Base-by-base conservation (phyloP, 805 yeast genomes). In the Starmerella powellii region DNA sequence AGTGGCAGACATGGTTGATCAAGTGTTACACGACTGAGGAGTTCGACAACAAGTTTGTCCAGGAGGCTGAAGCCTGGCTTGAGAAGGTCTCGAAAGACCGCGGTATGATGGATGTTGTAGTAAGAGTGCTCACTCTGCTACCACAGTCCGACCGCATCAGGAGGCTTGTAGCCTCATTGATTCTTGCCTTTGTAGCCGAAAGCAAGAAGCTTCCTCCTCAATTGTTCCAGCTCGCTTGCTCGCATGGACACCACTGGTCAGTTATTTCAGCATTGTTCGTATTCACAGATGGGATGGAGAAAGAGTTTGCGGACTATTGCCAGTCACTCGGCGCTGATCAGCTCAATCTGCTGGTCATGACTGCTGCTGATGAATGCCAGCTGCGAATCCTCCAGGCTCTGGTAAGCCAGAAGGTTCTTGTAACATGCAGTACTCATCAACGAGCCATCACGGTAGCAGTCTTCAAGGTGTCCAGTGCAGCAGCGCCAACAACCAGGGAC, bases 251-350 rank as follows among this genome's bases (percentile, higher is more conserved):
- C 8, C 40, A 41, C 27, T 47, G 48, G 51, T 24, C 36, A 12
- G 31, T 42, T 1, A 21, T 52, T 4, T 15, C 50, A 1, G 57
- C 57, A 1, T 38, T 40, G 21, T 53, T 42, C 31, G 32, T 49
- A 8, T 35, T 33, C 10, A 36, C 46, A 2, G 38, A 32, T 6
- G 19, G 41, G 40, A 16, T 10, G 11, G 34, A 34, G n/a, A 40
- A 31, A 2, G 38, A 42, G 13, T 49, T 35, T 30, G 32, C 28
- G 6, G 30, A 21, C 12, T 53, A 46, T 17, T 37, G 45, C 26
- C 20, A 18, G 11, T 5, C 30, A 8, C 45, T 55, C 2, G 17
- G 39, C 5, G 19, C 38, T 2, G 34, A 33, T 3, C 41, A 48
- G 16, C 18, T 47, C 3, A 26, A 28, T 5, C 19, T 29, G 4